Evolutionary conservation across 805 yeast species (phyloP), one percentile per base, ranked within the genome.

Genomic region (Ascoidea rubescens): DNA sequence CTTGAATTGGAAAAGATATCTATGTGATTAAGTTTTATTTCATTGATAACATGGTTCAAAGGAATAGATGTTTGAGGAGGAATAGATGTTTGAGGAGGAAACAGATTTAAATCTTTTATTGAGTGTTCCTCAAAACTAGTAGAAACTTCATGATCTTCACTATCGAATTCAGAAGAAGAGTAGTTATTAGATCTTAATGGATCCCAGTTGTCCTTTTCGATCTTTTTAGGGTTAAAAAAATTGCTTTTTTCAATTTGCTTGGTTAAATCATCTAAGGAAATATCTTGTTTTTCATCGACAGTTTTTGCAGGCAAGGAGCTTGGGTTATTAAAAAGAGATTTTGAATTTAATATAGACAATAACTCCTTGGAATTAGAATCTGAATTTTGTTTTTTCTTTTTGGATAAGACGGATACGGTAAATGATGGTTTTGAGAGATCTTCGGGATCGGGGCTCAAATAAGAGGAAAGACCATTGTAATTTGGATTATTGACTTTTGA

Each of bases 361-460:
- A 37, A 37, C 14, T 37, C 43, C 14, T 14, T 37, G 14, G 43
- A 10, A 37, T 37, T 37, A 10, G 43, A 37, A 10, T 37, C 14
- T 10, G 8, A 10, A 37, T 37, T 37, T 37, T 10, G 14, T 14
- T 37, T 37, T 37, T 37, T 37, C 43, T 37, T 37, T 10, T 37
- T 37, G 8, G 43, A 37, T 37, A 37, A 37, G 14, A 37, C 43
- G 4, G 43, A 37, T 14, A 54, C 17, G n/a, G 30, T 33, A 37
- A 52, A 52, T 32, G 45, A 32, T 7, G 57, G 57, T 31, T 49
- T 55, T 2, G 57, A 55, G 47, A 55, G 53, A 10, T 45, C 48
- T 16, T 31, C 54, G 5, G 57, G 57, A 33, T 55, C 49, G 5
- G 57, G 57, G 14, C 43, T 37, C 14, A 37, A 37, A 12, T 50